phyloP scores from a whole-genome alignment of 1,284 basidiomycete species.

The Trametes versicolor region DNA sequence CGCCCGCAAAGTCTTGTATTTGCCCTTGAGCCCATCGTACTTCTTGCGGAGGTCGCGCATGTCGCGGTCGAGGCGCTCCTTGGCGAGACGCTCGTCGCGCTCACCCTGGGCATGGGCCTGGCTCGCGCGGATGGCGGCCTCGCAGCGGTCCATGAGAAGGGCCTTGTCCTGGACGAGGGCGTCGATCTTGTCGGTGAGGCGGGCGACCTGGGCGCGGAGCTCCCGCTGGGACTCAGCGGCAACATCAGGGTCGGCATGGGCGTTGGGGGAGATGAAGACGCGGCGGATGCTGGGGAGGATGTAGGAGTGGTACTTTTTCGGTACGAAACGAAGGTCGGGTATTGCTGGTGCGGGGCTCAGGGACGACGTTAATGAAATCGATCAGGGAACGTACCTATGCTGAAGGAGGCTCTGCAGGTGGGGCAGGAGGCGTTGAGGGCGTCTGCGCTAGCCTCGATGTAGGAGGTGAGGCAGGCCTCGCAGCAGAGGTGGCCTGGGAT shows the following conservation, averaged over 20 bases:
- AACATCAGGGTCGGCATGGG: slow-evolving; percentile 32
- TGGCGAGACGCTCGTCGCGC: slow-evolving; percentile 42
- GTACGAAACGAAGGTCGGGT: slow-evolving; percentile 61
- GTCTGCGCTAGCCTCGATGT: slow-evolving; percentile 55
- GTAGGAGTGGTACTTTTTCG: slow-evolving; percentile 67
- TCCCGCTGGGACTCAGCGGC: slow-evolving; percentile 19
- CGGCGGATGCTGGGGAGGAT: slow-evolving; percentile 64
- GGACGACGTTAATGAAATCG: slow-evolving; percentile 1
- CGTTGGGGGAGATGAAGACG: slow-evolving; percentile 57
- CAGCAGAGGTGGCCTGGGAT: slow-evolving; percentile 69
- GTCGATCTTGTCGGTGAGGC: slow-evolving; percentile 48
- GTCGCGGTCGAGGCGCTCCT: slow-evolving; percentile 42
- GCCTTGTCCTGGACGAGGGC: slow-evolving; percentile 51
- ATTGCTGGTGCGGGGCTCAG: slow-evolving; percentile 37
- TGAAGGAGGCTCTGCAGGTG: slow-evolving; percentile 64
- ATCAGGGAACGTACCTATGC: slow-evolving; percentile 54
- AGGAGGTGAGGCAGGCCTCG: slow-evolving; percentile 59
- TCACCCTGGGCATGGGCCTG: slow-evolving; percentile 48
- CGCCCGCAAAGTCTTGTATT: slow-evolving; percentile 39
- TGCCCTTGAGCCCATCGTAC: slow-evolving; percentile 40
- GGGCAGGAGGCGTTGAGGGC: slow-evolving; percentile 60
- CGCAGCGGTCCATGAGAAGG: slow-evolving; percentile 52
- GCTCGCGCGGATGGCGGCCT: slow-evolving; percentile 46
- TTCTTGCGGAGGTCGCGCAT: slow-evolving; percentile 44
- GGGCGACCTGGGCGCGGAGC: slow-evolving; percentile 41